These are phyloP conservation scores for Russula lepida DNA, from an alignment of 768 basidiomycete genomes.

Conservation along the genomic window DNA sequence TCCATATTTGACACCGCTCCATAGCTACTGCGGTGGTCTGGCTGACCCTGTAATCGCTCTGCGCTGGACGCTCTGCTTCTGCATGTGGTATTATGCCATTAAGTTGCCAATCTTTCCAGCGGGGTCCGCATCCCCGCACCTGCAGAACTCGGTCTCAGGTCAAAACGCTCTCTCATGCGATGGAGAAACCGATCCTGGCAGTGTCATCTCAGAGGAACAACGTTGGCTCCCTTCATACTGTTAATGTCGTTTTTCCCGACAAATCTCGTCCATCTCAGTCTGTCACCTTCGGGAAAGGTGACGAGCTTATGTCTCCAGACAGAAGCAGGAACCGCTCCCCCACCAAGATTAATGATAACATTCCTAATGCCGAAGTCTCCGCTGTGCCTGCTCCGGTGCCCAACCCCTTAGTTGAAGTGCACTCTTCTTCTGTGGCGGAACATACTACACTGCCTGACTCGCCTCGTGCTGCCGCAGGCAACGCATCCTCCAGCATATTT, in stretches of 20 bases:
- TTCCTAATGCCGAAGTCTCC: slow-evolving; percentile 29
- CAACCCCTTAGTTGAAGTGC: slow-evolving; percentile 28
- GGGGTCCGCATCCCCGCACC: neutral
- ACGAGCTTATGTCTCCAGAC: neutral
- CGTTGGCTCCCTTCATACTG: slow-evolving; percentile 1
- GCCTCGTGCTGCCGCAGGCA: neutral
- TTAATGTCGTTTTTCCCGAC: slow-evolving; percentile 15
- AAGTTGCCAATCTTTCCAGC: slow-evolving; percentile 6
- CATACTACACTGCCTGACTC: slow-evolving; percentile 25
- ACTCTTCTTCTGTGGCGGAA: slow-evolving; percentile 4
- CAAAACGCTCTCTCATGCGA: neutral
- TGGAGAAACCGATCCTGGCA: neutral
- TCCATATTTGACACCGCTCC: neutral
- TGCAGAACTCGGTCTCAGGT: neutral
- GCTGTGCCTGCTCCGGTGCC: slow-evolving; percentile 45
- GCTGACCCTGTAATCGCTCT: neutral
- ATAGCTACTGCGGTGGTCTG: neutral
- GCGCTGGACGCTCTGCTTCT: slow-evolving; percentile 16
- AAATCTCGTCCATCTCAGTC: slow-evolving; percentile 1
- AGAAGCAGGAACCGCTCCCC: slow-evolving; percentile 4
- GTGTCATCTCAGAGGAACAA: slow-evolving; percentile 5
- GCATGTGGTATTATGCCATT: slow-evolving; percentile 9
- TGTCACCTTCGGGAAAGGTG: neutral
- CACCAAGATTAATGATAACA: slow-evolving; percentile 5
- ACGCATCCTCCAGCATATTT: neutral